phyloP scores from a whole-genome alignment of 2,329 filamentous ascomycete genomes.

The Tolypocladium amazonense region DNA sequence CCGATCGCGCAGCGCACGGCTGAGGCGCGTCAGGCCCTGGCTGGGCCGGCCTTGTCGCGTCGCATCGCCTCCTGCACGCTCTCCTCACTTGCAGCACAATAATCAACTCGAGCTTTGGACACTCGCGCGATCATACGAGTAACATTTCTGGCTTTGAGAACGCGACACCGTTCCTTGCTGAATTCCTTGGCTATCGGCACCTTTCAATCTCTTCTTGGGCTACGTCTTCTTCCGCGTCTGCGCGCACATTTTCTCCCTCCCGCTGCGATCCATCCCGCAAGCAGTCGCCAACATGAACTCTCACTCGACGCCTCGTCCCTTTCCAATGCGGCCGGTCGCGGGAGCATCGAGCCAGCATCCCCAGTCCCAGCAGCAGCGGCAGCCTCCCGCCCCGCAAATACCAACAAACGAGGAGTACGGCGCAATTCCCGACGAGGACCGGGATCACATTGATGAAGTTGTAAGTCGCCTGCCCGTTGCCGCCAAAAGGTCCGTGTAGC shows the following conservation, averaged over 20 bases:
- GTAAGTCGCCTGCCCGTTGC: constrained; percentile 40
- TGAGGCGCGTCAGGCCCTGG: background rate
- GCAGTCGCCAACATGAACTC: constrained; percentile 19
- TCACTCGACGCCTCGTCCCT: constrained; percentile 26
- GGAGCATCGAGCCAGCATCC: constrained; percentile 19
- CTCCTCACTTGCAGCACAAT: background rate
- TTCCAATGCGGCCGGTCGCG: constrained; percentile 22
- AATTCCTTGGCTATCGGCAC: background rate
- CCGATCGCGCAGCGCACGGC: background rate
- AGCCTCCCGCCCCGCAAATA: constrained; percentile 22
- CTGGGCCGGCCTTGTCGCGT: constrained; percentile 3
- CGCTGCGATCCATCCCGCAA: background rate
- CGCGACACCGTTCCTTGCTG: background rate
- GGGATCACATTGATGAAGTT: constrained; percentile 88
- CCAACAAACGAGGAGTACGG: constrained; percentile 27
- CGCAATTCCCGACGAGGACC: constrained; percentile 70
- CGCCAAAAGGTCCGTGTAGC: background rate
- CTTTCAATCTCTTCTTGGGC: background rate
- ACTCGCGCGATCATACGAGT: background rate
- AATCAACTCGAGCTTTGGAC: background rate
- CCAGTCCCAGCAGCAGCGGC: constrained; percentile 13
- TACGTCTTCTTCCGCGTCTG: background rate
- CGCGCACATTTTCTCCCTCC: background rate
- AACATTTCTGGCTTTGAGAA: background rate
- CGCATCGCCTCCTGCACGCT: background rate